Percentiles rank a stretch among this genome's conserved stretches.
Conservation (phyloP, 2,329 filamentous ascomycete genomes). For the Botrytis tulipae region DNA sequence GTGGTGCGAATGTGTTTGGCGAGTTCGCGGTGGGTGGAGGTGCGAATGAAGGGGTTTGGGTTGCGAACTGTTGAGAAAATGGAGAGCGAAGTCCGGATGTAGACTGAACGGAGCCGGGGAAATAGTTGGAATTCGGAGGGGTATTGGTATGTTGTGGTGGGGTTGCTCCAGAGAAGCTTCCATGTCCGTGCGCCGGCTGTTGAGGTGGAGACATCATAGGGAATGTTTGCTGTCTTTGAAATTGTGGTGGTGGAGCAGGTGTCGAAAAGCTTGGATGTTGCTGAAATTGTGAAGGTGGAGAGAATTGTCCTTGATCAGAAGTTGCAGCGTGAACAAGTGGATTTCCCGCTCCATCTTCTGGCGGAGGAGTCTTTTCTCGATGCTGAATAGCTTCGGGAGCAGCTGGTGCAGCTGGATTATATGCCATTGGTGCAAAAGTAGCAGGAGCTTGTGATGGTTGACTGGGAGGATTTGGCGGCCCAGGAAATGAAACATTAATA, state of each 20-base stretch:
- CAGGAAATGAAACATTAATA: slow-evolving; percentile 29
- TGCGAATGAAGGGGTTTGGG: slow-evolving; percentile 24
- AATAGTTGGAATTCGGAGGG: slow-evolving; percentile 32
- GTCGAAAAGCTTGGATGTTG: slow-evolving; percentile 20
- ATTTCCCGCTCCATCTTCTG: slow-evolving; percentile 61
- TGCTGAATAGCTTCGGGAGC: slow-evolving; percentile 70
- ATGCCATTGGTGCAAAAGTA: slow-evolving; percentile 59
- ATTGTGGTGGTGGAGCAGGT: slow-evolving; percentile 25
- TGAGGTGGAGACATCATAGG: slow-evolving; percentile 20
- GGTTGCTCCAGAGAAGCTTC: slow-evolving; percentile 1
- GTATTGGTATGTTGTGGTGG: slow-evolving; percentile 16
- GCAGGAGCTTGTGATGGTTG: slow-evolving; percentile 40
- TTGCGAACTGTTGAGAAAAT: slow-evolving; percentile 22
- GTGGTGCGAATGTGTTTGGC: slow-evolving; percentile 32
- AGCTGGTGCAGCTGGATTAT: slow-evolving; percentile 76
- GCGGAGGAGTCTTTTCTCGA: slow-evolving; percentile 77
- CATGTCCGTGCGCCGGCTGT: slow-evolving; percentile 7
- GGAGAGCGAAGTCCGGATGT: slow-evolving; percentile 28
- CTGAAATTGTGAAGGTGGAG: slow-evolving; percentile 49
- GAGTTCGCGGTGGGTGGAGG: slow-evolving; percentile 31
- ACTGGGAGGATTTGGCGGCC: slow-evolving; percentile 41
- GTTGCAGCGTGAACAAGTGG: slow-evolving; percentile 58
- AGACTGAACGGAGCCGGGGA: slow-evolving; percentile 41
- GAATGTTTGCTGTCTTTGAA: slow-evolving; percentile 19
- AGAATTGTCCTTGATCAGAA: slow-evolving; percentile 55